phyloP scores from a whole-genome alignment of 1,284 basidiomycete genomes.

The Papiliotrema flavescens region DNA sequence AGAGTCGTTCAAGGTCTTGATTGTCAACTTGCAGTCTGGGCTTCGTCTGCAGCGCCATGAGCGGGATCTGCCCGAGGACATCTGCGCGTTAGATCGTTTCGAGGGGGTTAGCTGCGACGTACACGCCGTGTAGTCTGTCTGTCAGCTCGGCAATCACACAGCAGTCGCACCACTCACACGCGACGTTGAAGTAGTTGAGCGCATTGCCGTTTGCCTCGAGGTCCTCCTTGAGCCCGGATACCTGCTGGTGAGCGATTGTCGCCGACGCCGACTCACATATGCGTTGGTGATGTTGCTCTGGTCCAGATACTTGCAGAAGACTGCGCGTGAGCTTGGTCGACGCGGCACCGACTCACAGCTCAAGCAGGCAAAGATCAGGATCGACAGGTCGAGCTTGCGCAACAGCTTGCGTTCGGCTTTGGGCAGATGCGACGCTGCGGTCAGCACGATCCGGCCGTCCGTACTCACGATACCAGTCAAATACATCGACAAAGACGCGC shows the following conservation, averaged over 20 bases:
- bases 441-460: background rate
- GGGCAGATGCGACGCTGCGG: constrained; percentile 16
- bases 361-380: constrained; percentile 24
- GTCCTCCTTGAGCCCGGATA: constrained; percentile 23
- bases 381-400: constrained; percentile 22
- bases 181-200: constrained; percentile 28
- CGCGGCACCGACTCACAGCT: constrained; percentile 11
- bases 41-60: constrained; percentile 23
- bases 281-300: constrained; percentile 27
- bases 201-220: constrained; percentile 20
- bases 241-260: background rate
- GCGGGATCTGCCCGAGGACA: constrained; percentile 30
- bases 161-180: constrained; percentile 9
- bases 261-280: constrained; percentile 8
- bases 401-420: constrained; percentile 17
- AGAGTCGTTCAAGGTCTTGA: background rate
- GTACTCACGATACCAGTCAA: constrained; percentile 29
- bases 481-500: constrained; percentile 17
- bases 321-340: no score
- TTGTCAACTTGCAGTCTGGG: constrained; percentile 12
- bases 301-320: constrained; percentile 17
- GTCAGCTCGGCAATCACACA: background rate
- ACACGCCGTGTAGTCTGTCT: constrained; percentile 18
- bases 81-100: no score
- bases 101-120: background rate